Evolutionary conservation across 805 yeast species (phyloP), one percentile per base, ranked within the genome.

Genomic region (Vanderwaltozyma verrucispora): DNA sequence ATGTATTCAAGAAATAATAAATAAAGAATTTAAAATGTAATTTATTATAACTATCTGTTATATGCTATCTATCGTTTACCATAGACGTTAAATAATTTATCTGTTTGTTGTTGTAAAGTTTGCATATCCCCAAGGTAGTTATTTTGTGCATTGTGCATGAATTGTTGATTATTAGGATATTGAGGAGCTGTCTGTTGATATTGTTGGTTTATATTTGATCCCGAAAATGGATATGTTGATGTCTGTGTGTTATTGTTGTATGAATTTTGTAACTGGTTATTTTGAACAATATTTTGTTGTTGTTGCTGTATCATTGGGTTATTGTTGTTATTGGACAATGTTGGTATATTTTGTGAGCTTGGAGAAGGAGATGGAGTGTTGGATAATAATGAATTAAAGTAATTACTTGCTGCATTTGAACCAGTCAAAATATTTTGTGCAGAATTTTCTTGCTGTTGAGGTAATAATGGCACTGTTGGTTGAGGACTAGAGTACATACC

Each of bases 51-150:
- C n/a, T n/a, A n/a, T n/a, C n/a, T n/a, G n/a, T n/a, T n/a, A n/a
- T n/a, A n/a, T n/a, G n/a, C n/a, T n/a, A n/a, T 24, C 27, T 24
- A 24, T 23, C 44, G 42, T 23, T 47, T 42, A 17, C 45, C 44
- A 37, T 55, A 55, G 3, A 42, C 33, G 27, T 48, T 52, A 28
- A 61, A 60, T 27, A 80, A 61, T 36, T 69, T 67, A 47, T 80
- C 81, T 17, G 80, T 85, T 54, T 80, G 87, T 27, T 69, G 78
- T 48, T 80, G 85, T 33, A 80, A 63, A 8, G 80, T 80, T 49
- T 71, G 71, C 40, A 80, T 62, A 50, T 80, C 81, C 33, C 79
- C 77, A 46, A 80, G 56, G 17, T 80, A 72, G 42, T 78, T 74
- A 3, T 70, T 50, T 20, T 24, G 44, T 16, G 40, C 16, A 28